Evolutionary conservation across 768 basidiomycete genomes (phyloP).

Genomic region (Boletus rubroflammeus): DNA sequence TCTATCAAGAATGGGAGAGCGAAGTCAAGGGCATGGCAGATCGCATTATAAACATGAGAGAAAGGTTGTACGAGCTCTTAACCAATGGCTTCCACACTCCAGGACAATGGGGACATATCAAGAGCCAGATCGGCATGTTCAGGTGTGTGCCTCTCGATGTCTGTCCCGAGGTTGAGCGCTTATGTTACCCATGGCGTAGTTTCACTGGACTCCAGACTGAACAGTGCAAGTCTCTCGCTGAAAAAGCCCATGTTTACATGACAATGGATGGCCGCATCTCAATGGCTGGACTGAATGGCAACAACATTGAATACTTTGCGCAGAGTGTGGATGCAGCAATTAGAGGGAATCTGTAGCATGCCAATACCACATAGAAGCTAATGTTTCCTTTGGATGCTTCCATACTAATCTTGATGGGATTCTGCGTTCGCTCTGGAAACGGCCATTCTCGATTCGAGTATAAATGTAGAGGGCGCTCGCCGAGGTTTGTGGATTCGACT

Average conservation of each 20-base stretch:
- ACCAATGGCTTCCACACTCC: constrained; percentile 82
- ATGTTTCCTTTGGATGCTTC: constrained; percentile 18
- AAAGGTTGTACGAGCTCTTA: constrained; percentile 73
- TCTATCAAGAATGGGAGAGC: constrained; percentile 84
- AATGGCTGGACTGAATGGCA: constrained; percentile 85
- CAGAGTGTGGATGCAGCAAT: constrained; percentile 82
- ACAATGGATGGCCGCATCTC: constrained; percentile 91
- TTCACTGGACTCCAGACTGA: constrained; percentile 81
- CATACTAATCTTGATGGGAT: constrained; percentile 22
- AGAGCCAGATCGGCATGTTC: constrained; percentile 97
- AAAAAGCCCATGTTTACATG: constrained; percentile 91
- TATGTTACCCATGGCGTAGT: constrained; percentile 35
- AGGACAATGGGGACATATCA: constrained; percentile 93
- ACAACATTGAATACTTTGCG: constrained; percentile 89
- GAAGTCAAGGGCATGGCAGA: constrained; percentile 97
- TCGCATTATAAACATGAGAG: constrained; percentile 90
- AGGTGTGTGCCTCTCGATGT: constrained; percentile 50
- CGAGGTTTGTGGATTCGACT: constrained; percentile 16
- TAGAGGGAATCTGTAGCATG: constrained; percentile 61
- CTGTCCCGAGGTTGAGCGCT: neutral
- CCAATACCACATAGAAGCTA: constrained; percentile 24
- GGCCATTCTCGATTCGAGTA: constrained; percentile 14
- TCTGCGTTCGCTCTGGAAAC: constrained; percentile 11
- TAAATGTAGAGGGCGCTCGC: constrained; percentile 10
- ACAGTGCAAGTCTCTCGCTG: constrained; percentile 79